Base-by-base conservation (phyloP, 2,329 filamentous ascomycete species). In the Drechslerella dactyloides region DNA sequence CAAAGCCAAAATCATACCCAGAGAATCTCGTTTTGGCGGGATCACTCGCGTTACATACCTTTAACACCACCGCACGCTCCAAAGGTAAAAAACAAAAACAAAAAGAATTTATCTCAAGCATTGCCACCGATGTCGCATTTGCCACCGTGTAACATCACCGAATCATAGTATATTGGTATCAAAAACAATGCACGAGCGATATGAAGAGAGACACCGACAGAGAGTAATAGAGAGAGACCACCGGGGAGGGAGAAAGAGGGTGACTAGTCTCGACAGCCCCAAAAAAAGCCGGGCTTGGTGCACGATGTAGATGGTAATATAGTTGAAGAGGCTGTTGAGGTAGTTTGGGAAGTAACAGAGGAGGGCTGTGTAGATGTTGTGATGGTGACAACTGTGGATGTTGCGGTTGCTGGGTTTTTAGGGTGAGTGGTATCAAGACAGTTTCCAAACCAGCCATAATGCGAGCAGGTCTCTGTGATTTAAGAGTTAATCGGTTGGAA, bases 361-460 rank as follows among this genome's bases (percentile, higher is more conserved):
- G 62, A 76, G 73, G 15, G 55, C 10, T 59, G 76, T 73, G n/a
- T 56, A 8, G 72, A 77, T 62, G 60, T 77, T 61, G 51, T 78
- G 75, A 52, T 76, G 63, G 73, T 79, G 75, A 56, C 76, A 70
- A 57, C 79, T 74, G 27, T 76, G 17, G 68, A 30, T n/a, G 44
- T 33, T 35, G 55, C 60, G 23, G 50, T 54, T 23, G 65, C 50
- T 15, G 48, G 63, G 13, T 69, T 60, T n/a, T 40, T 68, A 24
- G 74, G 68, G 21, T 68, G 55, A 6, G 52, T 59, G 17, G 73
- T 61, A 55, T 77, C 76, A 0, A 77, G 59, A 51, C 76, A 77
- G 53, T 76, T 75, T 24, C 76, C 75, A 57, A 77, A 76, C 75
- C 75, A 76, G 1, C 75, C 75, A 51, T 76, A 76, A 24, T 70